phyloP scores from a whole-genome alignment of 345 rosid genomes.

The Brassica carinata region DNA sequence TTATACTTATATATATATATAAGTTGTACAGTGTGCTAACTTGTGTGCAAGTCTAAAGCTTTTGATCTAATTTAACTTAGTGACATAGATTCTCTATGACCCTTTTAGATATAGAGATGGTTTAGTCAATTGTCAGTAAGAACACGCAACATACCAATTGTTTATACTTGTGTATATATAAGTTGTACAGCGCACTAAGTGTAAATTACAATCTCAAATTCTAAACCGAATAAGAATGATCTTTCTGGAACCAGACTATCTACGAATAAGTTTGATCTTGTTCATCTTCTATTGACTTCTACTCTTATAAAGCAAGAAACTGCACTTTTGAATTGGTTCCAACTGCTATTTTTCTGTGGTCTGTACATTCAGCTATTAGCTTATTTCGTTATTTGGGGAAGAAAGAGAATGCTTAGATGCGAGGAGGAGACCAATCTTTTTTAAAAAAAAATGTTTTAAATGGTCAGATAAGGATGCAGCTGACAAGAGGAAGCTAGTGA shows the following conservation, averaged over 20 bases:
- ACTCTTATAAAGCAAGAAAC: not conserved
- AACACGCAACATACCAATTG: not conserved
- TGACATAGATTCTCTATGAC: not conserved
- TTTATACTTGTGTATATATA: not conserved
- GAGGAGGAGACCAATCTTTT: constrained; percentile 1
- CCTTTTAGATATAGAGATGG: not conserved
- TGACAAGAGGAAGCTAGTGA: constrained; percentile 75
- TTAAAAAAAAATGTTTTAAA: not conserved
- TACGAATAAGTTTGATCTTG: not conserved
- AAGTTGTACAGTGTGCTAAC: not conserved
- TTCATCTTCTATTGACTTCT: not conserved
- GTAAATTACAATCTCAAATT: not conserved
- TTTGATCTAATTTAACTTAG: not conserved
- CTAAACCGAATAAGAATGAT: not conserved
- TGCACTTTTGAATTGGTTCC: not conserved
- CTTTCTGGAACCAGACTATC: not conserved
- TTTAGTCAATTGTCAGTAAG: constrained; percentile 1
- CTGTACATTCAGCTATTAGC: not conserved
- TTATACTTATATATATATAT: not conserved
- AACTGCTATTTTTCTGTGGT: not conserved
- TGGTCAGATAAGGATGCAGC: constrained; percentile 66
- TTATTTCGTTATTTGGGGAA: not conserved
- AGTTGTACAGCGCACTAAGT: not conserved
- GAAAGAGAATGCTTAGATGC: not conserved
- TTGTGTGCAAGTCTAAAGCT: not conserved